These are phyloP conservation scores for Umbelopsis sp. DNA, from an alignment of 192 early-diverging fungal genomes.

Conservation along the genomic window DNA sequence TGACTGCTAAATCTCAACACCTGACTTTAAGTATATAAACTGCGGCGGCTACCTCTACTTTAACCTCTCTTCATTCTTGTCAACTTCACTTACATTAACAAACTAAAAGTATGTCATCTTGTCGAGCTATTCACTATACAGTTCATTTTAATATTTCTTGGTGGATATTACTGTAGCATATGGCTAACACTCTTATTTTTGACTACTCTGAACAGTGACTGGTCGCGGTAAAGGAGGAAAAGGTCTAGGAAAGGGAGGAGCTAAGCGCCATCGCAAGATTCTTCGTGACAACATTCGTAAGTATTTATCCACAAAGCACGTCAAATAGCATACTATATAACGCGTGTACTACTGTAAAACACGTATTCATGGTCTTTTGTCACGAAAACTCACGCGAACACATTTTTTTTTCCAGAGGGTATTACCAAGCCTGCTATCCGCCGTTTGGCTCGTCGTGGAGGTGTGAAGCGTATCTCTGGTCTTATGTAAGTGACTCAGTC, in stretches of 20 bases:
- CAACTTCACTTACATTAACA: constrained; percentile 5
- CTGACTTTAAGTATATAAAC: background rate
- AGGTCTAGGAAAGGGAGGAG: constrained; percentile 98
- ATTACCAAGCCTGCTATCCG: constrained; percentile 72
- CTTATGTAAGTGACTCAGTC: constrained; percentile 45
- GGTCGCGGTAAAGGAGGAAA: constrained; percentile 99
- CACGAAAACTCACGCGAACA: background rate
- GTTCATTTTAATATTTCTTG: too few species aligned
- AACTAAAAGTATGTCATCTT: constrained; percentile 18
- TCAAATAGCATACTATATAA: background rate
- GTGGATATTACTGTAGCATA: too few species aligned
- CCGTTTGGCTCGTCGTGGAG: constrained; percentile 98
- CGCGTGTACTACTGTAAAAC: background rate
- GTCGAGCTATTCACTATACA: too few species aligned
- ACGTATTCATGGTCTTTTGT: background rate
- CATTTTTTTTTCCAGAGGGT: constrained; percentile 17
- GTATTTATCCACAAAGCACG: background rate
- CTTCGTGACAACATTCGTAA: constrained; percentile 94
- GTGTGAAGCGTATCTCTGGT: constrained; percentile 99
- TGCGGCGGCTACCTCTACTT: background rate
- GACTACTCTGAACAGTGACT: constrained; percentile 69
- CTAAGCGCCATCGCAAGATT: constrained; percentile 99
- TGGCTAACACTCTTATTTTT: background rate
- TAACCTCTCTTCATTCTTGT: background rate
- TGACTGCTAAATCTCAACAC: constrained; percentile 1